Evolutionary conservation across 805 yeast species (phyloP), one percentile per base, ranked within the genome.

Genomic region (Wickerhamia fluorescens): DNA sequence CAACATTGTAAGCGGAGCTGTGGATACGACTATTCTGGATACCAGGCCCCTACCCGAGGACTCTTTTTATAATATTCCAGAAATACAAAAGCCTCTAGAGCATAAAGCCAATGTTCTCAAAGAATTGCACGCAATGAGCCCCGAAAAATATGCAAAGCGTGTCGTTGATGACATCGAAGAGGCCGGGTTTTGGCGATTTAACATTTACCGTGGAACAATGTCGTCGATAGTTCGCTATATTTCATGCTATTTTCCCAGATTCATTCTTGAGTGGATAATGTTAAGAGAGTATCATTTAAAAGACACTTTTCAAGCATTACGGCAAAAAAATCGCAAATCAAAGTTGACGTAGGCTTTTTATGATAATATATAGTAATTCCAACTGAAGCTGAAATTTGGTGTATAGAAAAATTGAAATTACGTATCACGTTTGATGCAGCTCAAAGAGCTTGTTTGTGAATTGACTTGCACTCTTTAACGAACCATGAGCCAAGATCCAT

Each of bases 1-100:
- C 35, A 78, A 78, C 42, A 64, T 78, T 8, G 54, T 80, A 23
- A 82, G 92, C 6, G 94, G 94, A 17, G 89, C 83, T 20, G 92
- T 83, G 17, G 56, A 58, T 14, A 79, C 92, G 0, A 65, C 75
- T 33, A 79, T 83, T 41, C 82, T 76, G 0, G 89, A 82, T 41
- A 71, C 60, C 3, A 63, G 85, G 40, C 67, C 73, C 1, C 49
- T 80, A 20, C 80, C 83, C 3, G 51, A 51, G n/a, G 53, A 46
- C 15, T 78, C 88, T 0, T 44, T 73, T 25, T 80, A 63, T 45
- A 59, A 69, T 34, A 49, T 56, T 19, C 68, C 71, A 3, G 81
- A 69, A 28, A 75, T 76, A 30, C 47, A 50, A 14, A 59, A 55
- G 14, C 70, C 78, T 0, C 57, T 78, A 35, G 56, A 47, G 14